phyloP scores from a whole-genome alignment of 2,329 filamentous ascomycete genomes.

The Pseudogymnoascus sp. region DNA sequence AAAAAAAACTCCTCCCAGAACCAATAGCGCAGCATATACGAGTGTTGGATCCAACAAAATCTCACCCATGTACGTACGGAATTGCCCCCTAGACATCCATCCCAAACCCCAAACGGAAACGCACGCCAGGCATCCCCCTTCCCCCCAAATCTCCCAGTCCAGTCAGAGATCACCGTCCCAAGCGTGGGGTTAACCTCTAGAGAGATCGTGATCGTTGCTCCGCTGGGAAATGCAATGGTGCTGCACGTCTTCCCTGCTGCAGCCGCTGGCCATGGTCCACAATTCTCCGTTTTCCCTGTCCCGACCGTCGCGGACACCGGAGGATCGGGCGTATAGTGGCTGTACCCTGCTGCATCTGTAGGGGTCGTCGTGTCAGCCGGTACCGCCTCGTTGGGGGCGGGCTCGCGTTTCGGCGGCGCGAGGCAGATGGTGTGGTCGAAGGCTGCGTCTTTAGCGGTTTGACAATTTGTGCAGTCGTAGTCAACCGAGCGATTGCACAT shows the following conservation, averaged over 20 bases:
- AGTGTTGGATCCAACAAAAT: background rate
- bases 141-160: background rate
- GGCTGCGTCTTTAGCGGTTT: background rate
- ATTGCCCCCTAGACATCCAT: background rate
- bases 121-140: background rate
- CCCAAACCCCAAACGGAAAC: background rate
- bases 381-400: background rate
- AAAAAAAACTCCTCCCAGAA: background rate
- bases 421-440: background rate
- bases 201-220: background rate
- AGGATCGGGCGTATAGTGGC: background rate
- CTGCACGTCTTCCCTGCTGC: background rate
- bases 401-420: background rate
- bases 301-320: background rate
- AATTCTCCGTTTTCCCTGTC: background rate
- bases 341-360: background rate
- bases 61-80: background rate
- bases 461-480: background rate
- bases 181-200: background rate
- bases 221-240: background rate
- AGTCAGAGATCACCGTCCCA: background rate
- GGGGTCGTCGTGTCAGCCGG: background rate
- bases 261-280: background rate
- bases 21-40: background rate
- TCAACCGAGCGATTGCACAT: background rate